These are phyloP conservation scores for Epichloe scottii DNA, from an alignment of 2,329 filamentous ascomycete genomes.

Conservation along the genomic window DNA sequence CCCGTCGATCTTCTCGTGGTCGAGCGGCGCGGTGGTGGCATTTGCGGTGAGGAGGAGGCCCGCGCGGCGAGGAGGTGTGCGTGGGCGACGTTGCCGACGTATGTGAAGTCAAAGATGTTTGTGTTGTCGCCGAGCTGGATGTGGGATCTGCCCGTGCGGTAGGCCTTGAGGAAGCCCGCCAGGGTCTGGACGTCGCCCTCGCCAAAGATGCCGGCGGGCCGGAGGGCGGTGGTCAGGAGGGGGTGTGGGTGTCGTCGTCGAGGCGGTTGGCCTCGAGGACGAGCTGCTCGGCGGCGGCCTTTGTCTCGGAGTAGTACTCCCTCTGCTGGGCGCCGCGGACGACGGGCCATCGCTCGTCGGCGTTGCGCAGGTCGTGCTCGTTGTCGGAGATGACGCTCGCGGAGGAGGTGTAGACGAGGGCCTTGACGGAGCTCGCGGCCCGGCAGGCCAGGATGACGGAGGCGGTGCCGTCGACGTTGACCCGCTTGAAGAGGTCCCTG, in stretches of 20 bases:
- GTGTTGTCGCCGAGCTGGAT: conserved; percentile 66
- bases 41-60: conserved; percentile 52
- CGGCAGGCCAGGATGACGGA: conserved; percentile 65
- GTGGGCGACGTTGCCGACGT: conserved; percentile 54
- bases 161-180: conserved; percentile 60
- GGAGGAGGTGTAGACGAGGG: conserved; percentile 82
- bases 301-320: conserved; percentile 78
- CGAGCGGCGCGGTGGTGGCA: conserved; percentile 49
- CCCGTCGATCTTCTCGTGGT: conserved; percentile 66
- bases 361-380: conserved; percentile 64
- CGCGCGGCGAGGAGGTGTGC: conserved; percentile 72
- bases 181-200: conserved; percentile 73
- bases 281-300: conserved; percentile 67
- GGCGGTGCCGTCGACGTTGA: conserved; percentile 80
- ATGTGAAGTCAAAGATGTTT: conserved; percentile 53
- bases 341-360: conserved; percentile 70
- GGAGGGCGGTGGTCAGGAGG: conserved; percentile 68
- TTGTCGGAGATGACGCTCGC: conserved; percentile 82
- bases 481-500: conserved; percentile 56
- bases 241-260: conserved; percentile 18
- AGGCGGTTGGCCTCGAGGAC: conserved; percentile 64
- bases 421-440: conserved; percentile 46
- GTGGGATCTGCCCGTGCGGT: conserved; percentile 53
- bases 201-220: conserved; percentile 82
- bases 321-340: conserved; percentile 57